These are phyloP conservation scores for Aspergillus bridgeri DNA, from an alignment of 495 filamentous ascomycete species.

Conservation along the genomic window DNA sequence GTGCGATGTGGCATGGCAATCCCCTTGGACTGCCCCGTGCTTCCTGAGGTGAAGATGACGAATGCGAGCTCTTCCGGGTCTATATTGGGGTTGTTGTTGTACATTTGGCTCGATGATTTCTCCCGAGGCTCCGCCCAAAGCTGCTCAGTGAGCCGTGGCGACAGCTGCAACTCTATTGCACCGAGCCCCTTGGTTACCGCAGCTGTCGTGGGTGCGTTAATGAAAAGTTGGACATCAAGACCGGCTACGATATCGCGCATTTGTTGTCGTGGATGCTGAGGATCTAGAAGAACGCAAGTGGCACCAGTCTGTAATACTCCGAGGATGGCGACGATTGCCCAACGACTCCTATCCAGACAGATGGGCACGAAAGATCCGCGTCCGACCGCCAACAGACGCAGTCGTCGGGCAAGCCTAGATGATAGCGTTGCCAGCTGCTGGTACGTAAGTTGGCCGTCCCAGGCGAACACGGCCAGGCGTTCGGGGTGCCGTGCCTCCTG, in stretches of 20 bases:
- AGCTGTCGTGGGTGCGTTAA: conserved; percentile 15
- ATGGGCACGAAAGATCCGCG: conserved; percentile 33
- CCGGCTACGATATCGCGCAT: conserved; percentile 22
- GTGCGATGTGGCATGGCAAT: conserved; percentile 38
- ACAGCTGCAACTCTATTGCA: neutral
- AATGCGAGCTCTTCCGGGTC: conserved; percentile 6
- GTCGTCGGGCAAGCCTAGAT: conserved; percentile 21
- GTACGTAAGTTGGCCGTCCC: conserved; percentile 21
- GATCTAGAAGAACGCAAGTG: conserved; percentile 40
- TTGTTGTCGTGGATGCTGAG: conserved; percentile 30
- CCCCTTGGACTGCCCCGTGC: conserved; percentile 41
- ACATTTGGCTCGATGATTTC: neutral
- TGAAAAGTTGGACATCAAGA: conserved; percentile 14
- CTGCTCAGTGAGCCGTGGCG: neutral
- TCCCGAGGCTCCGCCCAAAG: neutral
- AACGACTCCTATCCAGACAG: conserved; percentile 43
- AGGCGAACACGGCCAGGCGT: conserved; percentile 12
- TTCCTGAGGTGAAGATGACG: conserved; percentile 38
- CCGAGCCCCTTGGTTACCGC: neutral
- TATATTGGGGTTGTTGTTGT: neutral
- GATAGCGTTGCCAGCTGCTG: conserved; percentile 26
- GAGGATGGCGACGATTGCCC: conserved; percentile 42
- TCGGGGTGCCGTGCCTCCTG: conserved; percentile 18
- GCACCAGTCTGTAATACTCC: conserved; percentile 44
- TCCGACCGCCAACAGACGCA: conserved; percentile 24